phyloP scores from a whole-genome alignment of 768 basidiomycete genomes.

The Tricholoma saponaceum region DNA sequence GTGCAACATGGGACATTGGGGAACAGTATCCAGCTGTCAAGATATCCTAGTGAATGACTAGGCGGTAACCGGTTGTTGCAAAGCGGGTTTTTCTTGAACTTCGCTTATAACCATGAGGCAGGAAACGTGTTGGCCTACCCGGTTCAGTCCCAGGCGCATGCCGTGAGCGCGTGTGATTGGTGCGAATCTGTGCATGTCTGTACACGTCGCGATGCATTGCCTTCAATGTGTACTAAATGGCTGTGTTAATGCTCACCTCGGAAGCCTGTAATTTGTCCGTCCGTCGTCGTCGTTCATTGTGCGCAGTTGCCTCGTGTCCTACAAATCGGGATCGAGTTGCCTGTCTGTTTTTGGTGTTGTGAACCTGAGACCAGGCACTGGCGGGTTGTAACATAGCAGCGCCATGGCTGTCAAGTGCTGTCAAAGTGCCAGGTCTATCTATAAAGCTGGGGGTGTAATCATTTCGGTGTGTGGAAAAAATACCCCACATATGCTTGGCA shows the following conservation, averaged over 20 bases:
- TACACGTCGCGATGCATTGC: neutral
- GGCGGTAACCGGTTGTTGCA: neutral
- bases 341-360: neutral
- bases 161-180: slow-evolving; percentile 17
- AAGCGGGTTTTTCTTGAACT: neutral
- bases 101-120: slow-evolving; percentile 26
- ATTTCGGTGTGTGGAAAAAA: neutral
- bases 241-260: neutral
- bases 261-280: neutral
- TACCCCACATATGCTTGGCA: neutral
- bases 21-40: slow-evolving; percentile 9
- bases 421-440: neutral
- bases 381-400: neutral
- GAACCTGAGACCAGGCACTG: neutral
- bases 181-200: slow-evolving; percentile 12
- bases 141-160: slow-evolving; percentile 9
- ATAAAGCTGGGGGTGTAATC: too few species aligned
- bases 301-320: neutral
- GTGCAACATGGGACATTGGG: slow-evolving; percentile 12
- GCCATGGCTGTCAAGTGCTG: neutral
- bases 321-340: neutral
- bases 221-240: neutral
- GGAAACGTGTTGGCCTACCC: slow-evolving; percentile 23
- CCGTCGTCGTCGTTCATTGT: neutral
- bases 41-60: slow-evolving; percentile 3